Evolutionary conservation across 2,329 filamentous ascomycete species (phyloP), one percentile per base, ranked within the genome.

Genomic region (Verticillium tricorpus): DNA sequence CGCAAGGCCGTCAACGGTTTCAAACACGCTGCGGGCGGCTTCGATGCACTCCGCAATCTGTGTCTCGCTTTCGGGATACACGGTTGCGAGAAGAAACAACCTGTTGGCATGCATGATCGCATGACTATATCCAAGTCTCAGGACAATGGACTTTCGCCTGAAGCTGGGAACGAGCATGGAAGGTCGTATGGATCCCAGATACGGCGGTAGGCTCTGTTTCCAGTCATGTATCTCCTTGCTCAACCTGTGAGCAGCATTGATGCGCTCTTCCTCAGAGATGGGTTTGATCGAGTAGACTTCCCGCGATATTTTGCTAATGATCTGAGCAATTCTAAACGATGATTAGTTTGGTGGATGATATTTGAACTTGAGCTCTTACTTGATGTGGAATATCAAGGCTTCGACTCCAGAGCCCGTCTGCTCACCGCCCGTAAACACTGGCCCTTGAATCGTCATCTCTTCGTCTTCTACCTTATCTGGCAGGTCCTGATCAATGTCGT

Each of bases 401-500:
- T 81, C 77, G n/a, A 85, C 79, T 59, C 82, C 77, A 34, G 82
- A 83, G 14, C 85, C 81, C 15, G 67, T 61, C 1, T 63, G 61
- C 6, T 68, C 63, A 3, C 76, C 70, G 25, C 74, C 69, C 3
- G 62, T 6, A 2, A 72, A 62, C 1, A 66, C 64, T 9, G 64
- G 64, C 0, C 64, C 63, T 34, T 77, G 68, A 5, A 76, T 66
- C 1, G 80, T 77, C 72, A 88, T 80, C 15, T 86, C 79, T 34
- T 85, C 81, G 61, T 88, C 85, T 60, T 85, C 83, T 37, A 85
- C 76, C 1, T 75, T 66, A 8, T 78, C 78, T 0, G 86, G 86
- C 12, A 84, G 76, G 2, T 82, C 79, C 63, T 88, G 85, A 59
- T 89, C 85, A 56, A 87, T 85, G 56, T 89, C 85, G 35, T 87